Evolutionary conservation across 2,329 filamentous ascomycete species (phyloP), one percentile per base, ranked within the genome.

Genomic region (Massarina eburnea): DNA sequence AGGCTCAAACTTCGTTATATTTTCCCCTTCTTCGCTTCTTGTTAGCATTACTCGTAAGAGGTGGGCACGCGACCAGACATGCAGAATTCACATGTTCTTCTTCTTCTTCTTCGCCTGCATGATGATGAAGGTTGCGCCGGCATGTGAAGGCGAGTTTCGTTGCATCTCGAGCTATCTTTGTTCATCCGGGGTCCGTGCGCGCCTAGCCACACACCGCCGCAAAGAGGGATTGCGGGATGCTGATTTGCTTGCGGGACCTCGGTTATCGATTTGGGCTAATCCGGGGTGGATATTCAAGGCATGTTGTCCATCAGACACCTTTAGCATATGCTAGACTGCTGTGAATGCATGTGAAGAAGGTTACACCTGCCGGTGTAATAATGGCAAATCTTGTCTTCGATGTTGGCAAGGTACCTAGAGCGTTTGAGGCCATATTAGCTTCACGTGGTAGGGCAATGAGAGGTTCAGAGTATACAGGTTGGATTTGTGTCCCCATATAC

Each of bases 111-210:
- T 14, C 38, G 9, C 9, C 4, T 30, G 27, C 27, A n/a, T 30
- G 7, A 30, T 30, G 27, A 14, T 6, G n/a, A 34, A 18, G 19
- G 20, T 30, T 17, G 40, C 20, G 21, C 19, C 29, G 36, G 45
- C 62, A 67, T 67, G 64, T 67, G 64, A 67, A 64, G 24, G 24
- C 24, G 24, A 12, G 24, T 26, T 26, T 12, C 12, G 12, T n/a
- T n/a, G n/a, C n/a, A n/a, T n/a, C n/a, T n/a, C n/a, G n/a, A n/a
- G n/a, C n/a, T n/a, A 26, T 7, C 24, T 26, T 26, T 26, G 27
- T 30, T 30, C 27, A 30, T 30, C 27, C 6, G 12, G 27, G 27
- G 27, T 30, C 27, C 27, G 27, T 30, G 27, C 27, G 6, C 4
- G n/a, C 27, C 27, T 14, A 30, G 27, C 27, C 27, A 30, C 27